Evolutionary conservation across 768 basidiomycete species (phyloP).

Genomic region (Mycena belliarum): DNA sequence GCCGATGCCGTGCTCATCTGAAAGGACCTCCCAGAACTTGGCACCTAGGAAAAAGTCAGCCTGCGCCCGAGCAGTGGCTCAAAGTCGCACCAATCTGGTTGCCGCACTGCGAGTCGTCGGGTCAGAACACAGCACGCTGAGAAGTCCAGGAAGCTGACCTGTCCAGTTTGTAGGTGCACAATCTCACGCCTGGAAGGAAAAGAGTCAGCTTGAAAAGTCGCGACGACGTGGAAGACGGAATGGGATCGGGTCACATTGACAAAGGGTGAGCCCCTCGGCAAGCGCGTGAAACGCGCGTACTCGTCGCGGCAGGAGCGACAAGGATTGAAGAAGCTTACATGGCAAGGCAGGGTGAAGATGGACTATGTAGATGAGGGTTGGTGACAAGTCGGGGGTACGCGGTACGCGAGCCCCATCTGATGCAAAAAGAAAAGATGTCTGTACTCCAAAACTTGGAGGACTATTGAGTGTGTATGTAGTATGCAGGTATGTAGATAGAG

Average conservation of each 20-base stretch:
- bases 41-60: conserved; percentile 77
- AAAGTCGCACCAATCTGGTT: conserved; percentile 87
- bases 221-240: neutral
- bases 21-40: conserved; percentile 98
- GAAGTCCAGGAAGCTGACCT: too few relatives aligned
- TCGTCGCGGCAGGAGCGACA: neutral
- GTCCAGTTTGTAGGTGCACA: conserved; percentile 98
- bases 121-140: conserved; percentile 24
- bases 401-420: too few relatives aligned
- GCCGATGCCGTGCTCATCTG: conserved; percentile 97
- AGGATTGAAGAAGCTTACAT: neutral
- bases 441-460: too few relatives aligned
- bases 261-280: neutral
- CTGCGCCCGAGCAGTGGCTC: conserved; percentile 7
- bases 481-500: neutral
- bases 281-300: neutral
- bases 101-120: conserved; percentile 73
- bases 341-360: neutral
- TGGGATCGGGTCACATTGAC: too few relatives aligned
- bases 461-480: neutral
- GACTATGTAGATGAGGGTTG: neutral
- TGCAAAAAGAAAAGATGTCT: too few relatives aligned
- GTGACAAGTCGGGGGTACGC: too few relatives aligned
- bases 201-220: neutral
- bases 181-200: conserved; percentile 83